Conservation (phyloP, 768 basidiomycete species). For the Boletellus ananiceps region DNA sequence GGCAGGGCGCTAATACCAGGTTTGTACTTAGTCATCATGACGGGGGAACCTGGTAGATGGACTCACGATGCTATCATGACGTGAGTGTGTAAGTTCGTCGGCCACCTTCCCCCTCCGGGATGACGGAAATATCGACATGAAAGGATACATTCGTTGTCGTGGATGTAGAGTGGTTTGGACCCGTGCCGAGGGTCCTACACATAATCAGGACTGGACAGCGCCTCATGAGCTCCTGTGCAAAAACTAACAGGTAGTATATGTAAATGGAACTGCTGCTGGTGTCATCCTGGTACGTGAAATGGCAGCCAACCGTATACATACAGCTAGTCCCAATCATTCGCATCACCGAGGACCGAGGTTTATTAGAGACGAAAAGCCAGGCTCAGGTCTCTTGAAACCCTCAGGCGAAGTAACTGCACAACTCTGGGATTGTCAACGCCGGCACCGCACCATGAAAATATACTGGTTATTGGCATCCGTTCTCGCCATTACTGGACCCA, state of each 20-base stretch:
- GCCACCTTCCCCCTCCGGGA: neutral
- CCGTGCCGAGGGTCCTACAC: neutral
- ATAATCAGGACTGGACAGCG: conserved; percentile 1
- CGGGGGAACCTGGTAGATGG: neutral
- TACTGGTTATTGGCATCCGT: neutral
- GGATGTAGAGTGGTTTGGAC: neutral
- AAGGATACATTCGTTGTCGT: neutral
- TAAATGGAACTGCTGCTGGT: neutral
- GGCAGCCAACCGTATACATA: conserved; percentile 5
- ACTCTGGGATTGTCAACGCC: neutral
- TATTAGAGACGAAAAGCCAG: neutral
- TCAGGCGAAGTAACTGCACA: neutral
- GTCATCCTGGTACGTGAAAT: conserved; percentile 1
- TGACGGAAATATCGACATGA: neutral
- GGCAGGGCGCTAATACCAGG: neutral
- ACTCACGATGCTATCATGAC: neutral
- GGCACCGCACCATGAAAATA: conserved; percentile 4
- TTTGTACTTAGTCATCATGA: neutral
- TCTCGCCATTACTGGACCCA: conserved; percentile 4
- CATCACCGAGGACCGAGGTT: neutral
- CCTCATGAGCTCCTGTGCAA: conserved; percentile 11
- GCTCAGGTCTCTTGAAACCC: neutral
- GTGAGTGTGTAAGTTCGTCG: neutral
- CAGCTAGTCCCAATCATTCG: conserved; percentile 12
- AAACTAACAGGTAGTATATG: neutral